These are phyloP conservation scores for Fomitopsis schrenkii DNA, from an alignment of 1,284 basidiomycete genomes.

Conservation along the genomic window DNA sequence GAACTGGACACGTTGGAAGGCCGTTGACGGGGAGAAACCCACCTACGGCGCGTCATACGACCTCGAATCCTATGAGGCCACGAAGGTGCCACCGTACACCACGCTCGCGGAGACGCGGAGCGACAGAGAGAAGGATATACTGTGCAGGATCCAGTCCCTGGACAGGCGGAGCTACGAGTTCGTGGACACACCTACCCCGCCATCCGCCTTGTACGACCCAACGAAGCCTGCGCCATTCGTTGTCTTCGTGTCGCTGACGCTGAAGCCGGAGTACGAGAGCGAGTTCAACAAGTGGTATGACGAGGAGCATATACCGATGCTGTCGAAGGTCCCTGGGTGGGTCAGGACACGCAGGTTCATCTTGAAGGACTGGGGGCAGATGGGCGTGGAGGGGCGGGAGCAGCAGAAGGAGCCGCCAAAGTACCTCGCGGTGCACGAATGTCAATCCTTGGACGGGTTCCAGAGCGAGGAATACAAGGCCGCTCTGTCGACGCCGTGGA, in stretches of 20 bases:
- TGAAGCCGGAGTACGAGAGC: conserved; percentile 32
- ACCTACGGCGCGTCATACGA: conserved; percentile 57
- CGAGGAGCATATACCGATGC: conserved; percentile 33
- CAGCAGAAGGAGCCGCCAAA: conserved; percentile 25
- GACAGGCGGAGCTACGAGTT: conserved; percentile 50
- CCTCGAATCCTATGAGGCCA: conserved; percentile 42
- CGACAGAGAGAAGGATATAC: conserved; percentile 45
- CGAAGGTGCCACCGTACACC: conserved; percentile 45
- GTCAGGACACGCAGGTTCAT: conserved; percentile 31
- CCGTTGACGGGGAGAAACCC: conserved; percentile 37
- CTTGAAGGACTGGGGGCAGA: conserved; percentile 23
- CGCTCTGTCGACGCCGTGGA: conserved; percentile 30
- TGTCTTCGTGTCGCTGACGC: conserved; percentile 30
- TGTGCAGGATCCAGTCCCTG: conserved; percentile 43
- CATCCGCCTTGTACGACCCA: conserved; percentile 25
- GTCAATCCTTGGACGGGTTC: conserved; percentile 19
- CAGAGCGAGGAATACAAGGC: conserved; percentile 25
- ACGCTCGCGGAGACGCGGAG: conserved; percentile 48
- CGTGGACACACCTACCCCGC: conserved; percentile 24
- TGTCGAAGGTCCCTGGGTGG: conserved; percentile 34
- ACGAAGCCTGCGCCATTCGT: conserved; percentile 27
- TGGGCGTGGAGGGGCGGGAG: conserved; percentile 14
- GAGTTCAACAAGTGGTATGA: conserved; percentile 38
- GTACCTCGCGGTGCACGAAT: conserved; percentile 35
- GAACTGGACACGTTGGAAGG: conserved; percentile 46